A percentile compares a stretch with the other conserved stretches of the same genome.
Conservation (phyloP, 2,329 filamentous ascomycete species). For the Claviceps cyperi region DNA sequence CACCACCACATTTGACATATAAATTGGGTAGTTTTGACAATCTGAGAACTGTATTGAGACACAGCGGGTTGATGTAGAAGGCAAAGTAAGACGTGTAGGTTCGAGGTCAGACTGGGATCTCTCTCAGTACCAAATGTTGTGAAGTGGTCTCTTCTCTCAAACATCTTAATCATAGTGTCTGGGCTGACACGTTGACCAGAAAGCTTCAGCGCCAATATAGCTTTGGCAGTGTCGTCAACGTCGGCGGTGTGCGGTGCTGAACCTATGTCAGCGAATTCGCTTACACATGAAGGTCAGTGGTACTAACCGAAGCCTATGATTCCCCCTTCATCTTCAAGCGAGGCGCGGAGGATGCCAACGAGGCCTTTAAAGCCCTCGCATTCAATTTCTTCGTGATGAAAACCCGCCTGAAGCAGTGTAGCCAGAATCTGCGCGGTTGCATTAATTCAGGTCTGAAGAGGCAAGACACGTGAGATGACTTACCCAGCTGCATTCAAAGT, state of each 20-base stretch:
- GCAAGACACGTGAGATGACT: neutral
- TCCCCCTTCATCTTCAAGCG: conserved; percentile 2
- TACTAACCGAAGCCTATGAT: conserved; percentile 7
- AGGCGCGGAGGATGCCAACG: neutral
- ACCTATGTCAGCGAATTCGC: neutral
- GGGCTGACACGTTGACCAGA: conserved; percentile 1
- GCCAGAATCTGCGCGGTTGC: neutral
- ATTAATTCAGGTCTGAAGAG: neutral
- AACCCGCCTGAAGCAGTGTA: conserved; percentile 3
- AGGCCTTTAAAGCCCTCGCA: neutral
- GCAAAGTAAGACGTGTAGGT: conserved; percentile 7
- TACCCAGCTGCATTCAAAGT: conserved; percentile 4
- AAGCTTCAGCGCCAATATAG: conserved; percentile 3
- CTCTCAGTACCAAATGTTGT: conserved; percentile 6
- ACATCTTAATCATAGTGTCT: neutral
- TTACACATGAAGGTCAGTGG: too few relatives aligned
- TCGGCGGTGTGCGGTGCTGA: conserved; percentile 2
- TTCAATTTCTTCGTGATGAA: conserved; percentile 1
- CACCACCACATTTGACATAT: conserved; percentile 7
- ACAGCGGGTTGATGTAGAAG: conserved; percentile 3
- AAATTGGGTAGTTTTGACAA: conserved; percentile 6
- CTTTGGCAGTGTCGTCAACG: conserved; percentile 9
- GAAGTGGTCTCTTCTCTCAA: conserved; percentile 3
- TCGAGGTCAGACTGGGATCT: conserved; percentile 6
- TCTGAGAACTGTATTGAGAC: conserved; percentile 4